phyloP scores from a whole-genome alignment of 768 basidiomycete genomes.

The Russula emetica region DNA sequence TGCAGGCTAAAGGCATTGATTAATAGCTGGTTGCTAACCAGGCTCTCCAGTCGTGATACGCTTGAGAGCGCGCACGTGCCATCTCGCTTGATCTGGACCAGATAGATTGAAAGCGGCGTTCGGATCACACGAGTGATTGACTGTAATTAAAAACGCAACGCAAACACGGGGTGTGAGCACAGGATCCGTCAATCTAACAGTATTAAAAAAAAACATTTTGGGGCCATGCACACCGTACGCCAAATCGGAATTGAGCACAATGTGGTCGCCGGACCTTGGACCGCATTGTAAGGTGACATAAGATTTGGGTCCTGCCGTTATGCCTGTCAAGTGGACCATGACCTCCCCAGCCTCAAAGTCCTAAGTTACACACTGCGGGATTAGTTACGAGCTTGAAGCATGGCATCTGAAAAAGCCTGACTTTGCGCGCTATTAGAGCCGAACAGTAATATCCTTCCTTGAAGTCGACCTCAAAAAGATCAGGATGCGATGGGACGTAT shows the following conservation, averaged over 20 bases:
- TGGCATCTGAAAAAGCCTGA: conserved; percentile 11
- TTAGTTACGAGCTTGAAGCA: background rate
- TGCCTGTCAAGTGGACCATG: conserved; percentile 35
- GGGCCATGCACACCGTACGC: conserved; percentile 44
- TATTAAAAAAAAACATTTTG: too few species aligned
- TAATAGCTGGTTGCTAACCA: conserved; percentile 37
- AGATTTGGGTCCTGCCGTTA: conserved; percentile 38
- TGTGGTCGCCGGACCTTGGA: conserved; percentile 42
- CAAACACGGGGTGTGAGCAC: background rate
- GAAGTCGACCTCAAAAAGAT: conserved; percentile 39
- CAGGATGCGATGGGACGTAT: conserved; percentile 34
- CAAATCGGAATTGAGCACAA: conserved; percentile 57
- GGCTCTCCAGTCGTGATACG: conserved; percentile 37
- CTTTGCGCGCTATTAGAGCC: conserved; percentile 37
- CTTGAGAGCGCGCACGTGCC: conserved; percentile 48
- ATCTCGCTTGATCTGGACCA: conserved; percentile 39
- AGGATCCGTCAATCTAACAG: background rate
- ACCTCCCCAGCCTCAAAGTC: conserved; percentile 39
- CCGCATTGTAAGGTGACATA: conserved; percentile 56
- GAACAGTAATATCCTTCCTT: conserved; percentile 39
- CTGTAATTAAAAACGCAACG: conserved; percentile 31
- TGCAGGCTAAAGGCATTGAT: conserved; percentile 15
- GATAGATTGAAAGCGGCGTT: conserved; percentile 53
- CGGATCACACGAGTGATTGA: conserved; percentile 62
- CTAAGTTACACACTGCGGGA: conserved; percentile 31